Percentiles rank a stretch among this genome's conserved stretches.
These are phyloP conservation scores for Verticillium alfalfae DNA, from an alignment of 2,329 filamentous ascomycete genomes.

Conservation along the genomic window DNA sequence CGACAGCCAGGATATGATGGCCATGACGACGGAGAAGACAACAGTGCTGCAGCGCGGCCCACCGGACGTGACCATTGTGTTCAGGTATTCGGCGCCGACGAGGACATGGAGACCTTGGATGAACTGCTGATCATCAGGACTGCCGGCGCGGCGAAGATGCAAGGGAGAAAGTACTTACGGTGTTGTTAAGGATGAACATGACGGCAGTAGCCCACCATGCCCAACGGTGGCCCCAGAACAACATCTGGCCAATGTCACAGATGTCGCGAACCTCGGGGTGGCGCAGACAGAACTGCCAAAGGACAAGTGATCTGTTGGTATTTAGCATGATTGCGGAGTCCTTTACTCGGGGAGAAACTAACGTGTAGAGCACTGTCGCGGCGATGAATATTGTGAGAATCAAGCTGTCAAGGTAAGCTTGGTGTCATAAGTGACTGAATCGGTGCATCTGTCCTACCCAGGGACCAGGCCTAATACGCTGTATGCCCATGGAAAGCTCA, in stretches of 20 bases:
- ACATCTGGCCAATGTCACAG: slow-evolving; percentile 91
- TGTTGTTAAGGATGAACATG: slow-evolving; percentile 94
- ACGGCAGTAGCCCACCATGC: slow-evolving; percentile 64
- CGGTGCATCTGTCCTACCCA: slow-evolving; percentile 21
- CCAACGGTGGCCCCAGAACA: slow-evolving; percentile 81
- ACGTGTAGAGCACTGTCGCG: slow-evolving; percentile 73
- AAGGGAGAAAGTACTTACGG: slow-evolving; percentile 21
- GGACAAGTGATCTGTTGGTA: slow-evolving; percentile 20
- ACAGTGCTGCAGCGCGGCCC: slow-evolving; percentile 68
- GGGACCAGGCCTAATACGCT: slow-evolving; percentile 81
- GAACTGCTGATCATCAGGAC: neutral
- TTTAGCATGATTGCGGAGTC: neutral
- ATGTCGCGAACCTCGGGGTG: slow-evolving; percentile 90
- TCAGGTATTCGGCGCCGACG: slow-evolving; percentile 79
- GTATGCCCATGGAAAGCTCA: slow-evolving; percentile 95
- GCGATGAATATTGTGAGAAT: slow-evolving; percentile 80
- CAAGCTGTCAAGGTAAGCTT: slow-evolving; percentile 31
- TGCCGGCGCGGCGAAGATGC: too few species aligned
- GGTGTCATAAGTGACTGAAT: neutral
- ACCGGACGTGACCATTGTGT: slow-evolving; percentile 73
- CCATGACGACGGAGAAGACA: slow-evolving; percentile 68
- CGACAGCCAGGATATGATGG: slow-evolving; percentile 68
- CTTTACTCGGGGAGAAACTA: neutral
- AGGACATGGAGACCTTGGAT: slow-evolving; percentile 71
- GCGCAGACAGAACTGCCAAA: slow-evolving; percentile 83